Evolutionary conservation across 768 basidiomycete genomes (phyloP).

Genomic region (Psilocybe azurescens): DNA sequence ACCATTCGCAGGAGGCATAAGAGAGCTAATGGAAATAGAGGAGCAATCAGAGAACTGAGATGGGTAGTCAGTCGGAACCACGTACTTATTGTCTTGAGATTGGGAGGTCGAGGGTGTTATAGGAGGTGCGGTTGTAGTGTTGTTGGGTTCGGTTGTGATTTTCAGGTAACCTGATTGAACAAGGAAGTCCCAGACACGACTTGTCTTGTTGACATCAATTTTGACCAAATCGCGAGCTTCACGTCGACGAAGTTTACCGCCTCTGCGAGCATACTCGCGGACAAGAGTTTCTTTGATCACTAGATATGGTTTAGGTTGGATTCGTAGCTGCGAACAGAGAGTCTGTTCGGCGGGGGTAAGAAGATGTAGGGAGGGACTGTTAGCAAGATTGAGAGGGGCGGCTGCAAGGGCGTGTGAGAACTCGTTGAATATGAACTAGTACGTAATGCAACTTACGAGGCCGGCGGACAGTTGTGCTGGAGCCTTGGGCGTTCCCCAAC

Average conservation of each 20-base stretch:
- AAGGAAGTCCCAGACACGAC: conserved; percentile 91
- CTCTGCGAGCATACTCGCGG: conserved; percentile 88
- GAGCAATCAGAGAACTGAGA: too few relatives aligned
- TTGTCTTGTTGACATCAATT: conserved; percentile 93
- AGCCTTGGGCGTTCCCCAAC: conserved; percentile 38
- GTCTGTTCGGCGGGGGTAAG: conserved; percentile 88
- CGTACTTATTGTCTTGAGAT: conserved; percentile 43
- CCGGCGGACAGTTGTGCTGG: conserved; percentile 43
- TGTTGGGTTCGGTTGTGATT: conserved; percentile 59
- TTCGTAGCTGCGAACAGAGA: conserved; percentile 87
- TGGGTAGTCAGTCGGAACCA: too few relatives aligned
- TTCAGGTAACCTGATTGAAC: conserved; percentile 85
- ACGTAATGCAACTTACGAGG: conserved; percentile 41
- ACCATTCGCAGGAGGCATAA: conserved; percentile 31
- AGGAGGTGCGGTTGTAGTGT: conserved; percentile 47
- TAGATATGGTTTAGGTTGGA: conserved; percentile 94
- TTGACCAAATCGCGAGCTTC: conserved; percentile 92
- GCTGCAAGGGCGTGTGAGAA: conserved; percentile 32
- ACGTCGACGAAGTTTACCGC: conserved; percentile 85
- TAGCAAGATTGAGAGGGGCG: conserved; percentile 86
- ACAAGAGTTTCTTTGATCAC: conserved; percentile 95
- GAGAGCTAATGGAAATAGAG: conserved; percentile 17
- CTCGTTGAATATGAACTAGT: neutral
- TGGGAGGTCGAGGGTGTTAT: conserved; percentile 35
- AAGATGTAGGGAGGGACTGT: conserved; percentile 87